These are phyloP conservation scores for Meredithiella fracta DNA, from an alignment of 2,329 filamentous ascomycete species.

Conservation along the genomic window DNA sequence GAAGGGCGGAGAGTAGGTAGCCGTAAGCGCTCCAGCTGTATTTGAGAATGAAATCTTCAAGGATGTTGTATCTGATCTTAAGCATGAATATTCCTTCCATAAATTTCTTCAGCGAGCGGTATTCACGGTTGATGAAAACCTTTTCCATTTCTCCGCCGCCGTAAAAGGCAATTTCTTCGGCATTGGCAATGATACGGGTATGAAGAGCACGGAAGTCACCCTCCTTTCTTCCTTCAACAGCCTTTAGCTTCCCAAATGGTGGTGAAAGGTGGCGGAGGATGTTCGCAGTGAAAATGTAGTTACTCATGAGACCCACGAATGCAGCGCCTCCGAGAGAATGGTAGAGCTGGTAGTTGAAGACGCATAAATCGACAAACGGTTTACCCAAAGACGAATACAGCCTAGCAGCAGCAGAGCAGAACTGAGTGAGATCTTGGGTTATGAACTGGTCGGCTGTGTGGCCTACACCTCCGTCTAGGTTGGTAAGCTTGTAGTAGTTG, in stretches of 20 bases:
- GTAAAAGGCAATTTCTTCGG: slow-evolving; percentile 95
- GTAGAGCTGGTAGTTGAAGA: slow-evolving; percentile 97
- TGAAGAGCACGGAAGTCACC: slow-evolving; percentile 89
- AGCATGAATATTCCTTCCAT: slow-evolving; percentile 98
- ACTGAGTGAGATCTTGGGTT: slow-evolving; percentile 87
- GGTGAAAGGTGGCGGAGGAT: slow-evolving; percentile 77
- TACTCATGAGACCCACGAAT: slow-evolving; percentile 68
- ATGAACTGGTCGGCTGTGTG: slow-evolving; percentile 93
- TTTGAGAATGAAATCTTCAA: slow-evolving; percentile 95
- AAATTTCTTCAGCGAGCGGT: slow-evolving; percentile 82
- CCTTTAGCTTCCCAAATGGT: slow-evolving; percentile 91
- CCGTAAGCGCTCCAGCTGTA: slow-evolving; percentile 98
- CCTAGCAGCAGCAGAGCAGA: slow-evolving; percentile 81
- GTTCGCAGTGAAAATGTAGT: slow-evolving; percentile 88
- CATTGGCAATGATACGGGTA: slow-evolving; percentile 83
- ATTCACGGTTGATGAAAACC: slow-evolving; percentile 77
- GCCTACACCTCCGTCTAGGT: slow-evolving; percentile 81
- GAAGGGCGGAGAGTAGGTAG: slow-evolving; percentile 81
- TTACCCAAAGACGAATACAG: slow-evolving; percentile 96
- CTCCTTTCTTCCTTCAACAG: slow-evolving; percentile 85
- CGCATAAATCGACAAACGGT: slow-evolving; percentile 86
- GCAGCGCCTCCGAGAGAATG: slow-evolving; percentile 79
- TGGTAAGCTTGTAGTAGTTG: slow-evolving; percentile 90
- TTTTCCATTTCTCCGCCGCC: slow-evolving; percentile 91
- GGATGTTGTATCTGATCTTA: slow-evolving; percentile 96